Evolutionary conservation across 441 rosid genomes (phyloP), one percentile per base, ranked within the genome.

Genomic region (Pelargonium citronellum): DNA sequence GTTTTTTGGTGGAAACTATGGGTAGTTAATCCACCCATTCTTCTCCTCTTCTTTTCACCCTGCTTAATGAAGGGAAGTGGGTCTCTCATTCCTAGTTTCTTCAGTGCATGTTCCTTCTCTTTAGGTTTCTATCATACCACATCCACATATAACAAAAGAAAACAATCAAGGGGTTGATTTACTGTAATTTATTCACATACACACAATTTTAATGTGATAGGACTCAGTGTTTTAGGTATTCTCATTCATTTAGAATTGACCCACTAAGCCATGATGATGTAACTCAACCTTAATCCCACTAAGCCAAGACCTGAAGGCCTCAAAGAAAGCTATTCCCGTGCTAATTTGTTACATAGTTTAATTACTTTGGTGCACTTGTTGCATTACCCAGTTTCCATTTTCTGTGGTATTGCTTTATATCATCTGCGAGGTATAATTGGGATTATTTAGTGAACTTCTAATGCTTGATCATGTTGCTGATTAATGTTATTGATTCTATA

Each of bases 241-340:
- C 22, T 20, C 64, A 2, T 58, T 57, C 27, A 55, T 57, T 17
- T 17, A 57, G 60, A 19, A 57, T 57, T 19, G 11, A 57, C 20
- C 62, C 62, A 57, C 2, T 19, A 16, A 24, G 30, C 30, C 30
- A 24, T 1, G 30, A 24, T 24, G 30, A 24, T 24, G 30, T 24
- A 24, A 24, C 30, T 24, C 24, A 57, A 57, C 62, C 62, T 57
- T 57, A 57, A 24, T 57, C 19, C 58, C 62, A 57, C 62, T 19
- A 5, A 57, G 24, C 62, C 62, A 57, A 57, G 24, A 57, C 62
- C 27, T 57, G 27, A 57, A 57, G 62, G 62, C 62, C 7, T 17
- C 10, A 11, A 17, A 57, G 9, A 6, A 17, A 17, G 17, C 24
- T 57, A 17, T 57, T 17, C 62, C 19, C 1, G 30, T 19, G 34